phyloP scores from a whole-genome alignment of 2,329 filamentous ascomycete genomes.

The Alternaria alternata region DNA sequence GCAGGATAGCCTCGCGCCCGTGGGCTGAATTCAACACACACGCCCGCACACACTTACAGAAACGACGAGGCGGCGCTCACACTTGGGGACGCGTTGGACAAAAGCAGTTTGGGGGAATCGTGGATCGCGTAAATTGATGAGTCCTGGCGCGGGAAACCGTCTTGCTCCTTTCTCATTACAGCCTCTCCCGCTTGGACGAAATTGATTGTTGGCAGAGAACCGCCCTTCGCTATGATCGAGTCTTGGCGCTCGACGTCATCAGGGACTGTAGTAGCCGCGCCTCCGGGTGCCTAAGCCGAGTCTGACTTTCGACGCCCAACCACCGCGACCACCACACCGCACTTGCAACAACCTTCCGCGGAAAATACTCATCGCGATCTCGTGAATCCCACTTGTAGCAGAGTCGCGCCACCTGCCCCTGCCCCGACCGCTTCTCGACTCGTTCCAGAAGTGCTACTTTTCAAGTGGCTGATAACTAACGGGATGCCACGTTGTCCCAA shows the following conservation, averaged over 20 bases:
- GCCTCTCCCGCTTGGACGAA: constrained; percentile 14
- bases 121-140: constrained; percentile 3
- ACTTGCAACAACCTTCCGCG: not conserved
- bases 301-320: constrained; percentile 1
- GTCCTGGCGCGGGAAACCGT: constrained; percentile 10
- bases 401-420: not conserved
- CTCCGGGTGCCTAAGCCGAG: constrained; percentile 5
- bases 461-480: not conserved
- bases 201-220: constrained; percentile 17
- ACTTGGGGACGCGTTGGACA: constrained; percentile 1
- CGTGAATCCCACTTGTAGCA: not conserved
- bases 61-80: constrained; percentile 2
- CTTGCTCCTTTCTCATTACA: constrained; percentile 10
- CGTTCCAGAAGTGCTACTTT: not conserved
- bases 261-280: constrained; percentile 15
- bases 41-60: constrained; percentile 9
- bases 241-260: constrained; percentile 20
- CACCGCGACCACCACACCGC: not conserved
- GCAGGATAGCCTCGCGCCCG: constrained; percentile 9
- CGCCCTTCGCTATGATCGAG: not conserved
- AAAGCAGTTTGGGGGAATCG: constrained; percentile 9
- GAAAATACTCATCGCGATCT: not conserved
- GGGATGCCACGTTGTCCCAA: constrained; percentile 10
- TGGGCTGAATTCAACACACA: constrained; percentile 1
- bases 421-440: not conserved